Percentiles rank a stretch among this genome's conserved stretches.
Conservation (phyloP, 1,284 basidiomycete species). For the Microbotryomycetes sp. region DNA sequence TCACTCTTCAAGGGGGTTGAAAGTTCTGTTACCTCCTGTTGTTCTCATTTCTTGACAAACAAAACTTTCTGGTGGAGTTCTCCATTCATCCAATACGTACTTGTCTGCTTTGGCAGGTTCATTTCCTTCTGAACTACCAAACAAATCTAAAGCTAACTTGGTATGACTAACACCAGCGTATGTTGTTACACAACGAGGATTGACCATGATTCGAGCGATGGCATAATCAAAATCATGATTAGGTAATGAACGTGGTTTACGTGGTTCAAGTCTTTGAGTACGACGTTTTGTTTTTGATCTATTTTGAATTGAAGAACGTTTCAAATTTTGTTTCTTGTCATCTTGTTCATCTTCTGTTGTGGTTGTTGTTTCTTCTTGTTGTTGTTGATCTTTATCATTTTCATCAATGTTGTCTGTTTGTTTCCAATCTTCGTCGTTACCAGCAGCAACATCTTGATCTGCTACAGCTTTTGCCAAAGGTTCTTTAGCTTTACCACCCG, state of each 20-base stretch:
- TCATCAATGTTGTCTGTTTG: not conserved
- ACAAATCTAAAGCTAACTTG: constrained; percentile 80
- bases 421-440: constrained; percentile 3
- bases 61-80: constrained; percentile 86
- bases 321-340: not conserved
- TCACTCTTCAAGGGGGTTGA: too few species aligned
- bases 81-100: constrained; percentile 86
- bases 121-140: constrained; percentile 63
- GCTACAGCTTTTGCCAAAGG: not conserved
- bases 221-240: constrained; percentile 81
- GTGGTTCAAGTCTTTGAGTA: constrained; percentile 38
- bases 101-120: constrained; percentile 53
- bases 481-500: not conserved
- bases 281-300: constrained; percentile 52
- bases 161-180: constrained; percentile 93
- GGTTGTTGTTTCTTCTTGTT: not conserved
- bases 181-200: constrained; percentile 89
- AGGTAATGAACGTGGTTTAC: constrained; percentile 52
- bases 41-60: constrained; percentile 88
- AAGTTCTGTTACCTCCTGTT: constrained; percentile 33
- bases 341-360: not conserved
- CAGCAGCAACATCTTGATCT: constrained; percentile 2
- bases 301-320: not conserved
- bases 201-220: constrained; percentile 67
- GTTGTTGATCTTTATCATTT: not conserved